These are phyloP conservation scores for Penicillium arizonense DNA, from an alignment of 495 filamentous ascomycete species.

Conservation along the genomic window DNA sequence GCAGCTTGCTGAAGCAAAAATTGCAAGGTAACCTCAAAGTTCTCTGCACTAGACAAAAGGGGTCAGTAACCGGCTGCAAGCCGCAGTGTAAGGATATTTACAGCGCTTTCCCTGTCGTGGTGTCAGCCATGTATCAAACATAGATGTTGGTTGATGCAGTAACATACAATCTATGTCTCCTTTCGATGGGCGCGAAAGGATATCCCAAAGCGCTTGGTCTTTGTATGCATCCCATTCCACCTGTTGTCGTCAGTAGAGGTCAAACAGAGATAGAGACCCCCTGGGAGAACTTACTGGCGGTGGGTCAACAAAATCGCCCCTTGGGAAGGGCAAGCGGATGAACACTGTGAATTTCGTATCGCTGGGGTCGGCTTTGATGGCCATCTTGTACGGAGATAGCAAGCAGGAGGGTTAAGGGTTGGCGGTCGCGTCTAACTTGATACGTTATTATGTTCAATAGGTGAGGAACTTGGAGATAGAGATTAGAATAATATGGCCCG, in stretches of 20 bases:
- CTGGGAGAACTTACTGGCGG: conserved; percentile 59
- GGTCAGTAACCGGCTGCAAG: conserved; percentile 6
- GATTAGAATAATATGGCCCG: neutral
- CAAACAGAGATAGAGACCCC: neutral
- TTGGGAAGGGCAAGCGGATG: conserved; percentile 81
- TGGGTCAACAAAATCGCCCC: conserved; percentile 87
- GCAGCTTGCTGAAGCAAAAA: conserved; percentile 93
- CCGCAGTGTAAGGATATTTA: conserved; percentile 41
- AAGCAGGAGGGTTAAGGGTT: neutral
- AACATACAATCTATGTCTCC: conserved; percentile 76
- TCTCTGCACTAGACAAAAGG: conserved; percentile 45
- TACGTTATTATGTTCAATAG: too few species aligned
- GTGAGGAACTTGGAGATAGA: neutral
- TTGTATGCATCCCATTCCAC: conserved; percentile 76
- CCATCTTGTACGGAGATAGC: conserved; percentile 13
- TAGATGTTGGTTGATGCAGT: neutral
- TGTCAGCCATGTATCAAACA: conserved; percentile 28
- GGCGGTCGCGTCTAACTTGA: neutral
- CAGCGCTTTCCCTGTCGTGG: conserved; percentile 72
- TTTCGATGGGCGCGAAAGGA: conserved; percentile 72
- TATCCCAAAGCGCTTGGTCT: conserved; percentile 85
- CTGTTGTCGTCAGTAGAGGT: conserved; percentile 31
- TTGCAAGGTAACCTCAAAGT: conserved; percentile 73
- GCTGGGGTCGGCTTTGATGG: conserved; percentile 9
- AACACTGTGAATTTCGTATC: conserved; percentile 67